Percentiles rank a stretch among this genome's conserved stretches.
Conservation (phyloP, 78 protist genomes). For the Polysphondylium violaceum region DNA sequence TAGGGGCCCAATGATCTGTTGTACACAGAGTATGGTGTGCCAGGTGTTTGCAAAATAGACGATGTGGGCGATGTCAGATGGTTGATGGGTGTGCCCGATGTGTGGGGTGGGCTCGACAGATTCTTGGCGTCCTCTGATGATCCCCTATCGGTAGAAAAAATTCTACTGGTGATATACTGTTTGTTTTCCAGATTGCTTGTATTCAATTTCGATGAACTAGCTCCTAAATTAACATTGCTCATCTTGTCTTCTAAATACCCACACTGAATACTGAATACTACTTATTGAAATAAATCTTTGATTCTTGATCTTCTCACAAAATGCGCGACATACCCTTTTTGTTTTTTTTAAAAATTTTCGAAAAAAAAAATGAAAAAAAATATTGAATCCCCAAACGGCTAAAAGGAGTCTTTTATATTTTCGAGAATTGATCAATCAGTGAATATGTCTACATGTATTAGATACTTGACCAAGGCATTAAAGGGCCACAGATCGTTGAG, state of each 20-base stretch:
- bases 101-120: constrained; percentile 18
- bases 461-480: too few relatives aligned
- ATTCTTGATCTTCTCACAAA: too few relatives aligned
- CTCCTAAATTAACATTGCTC: not conserved
- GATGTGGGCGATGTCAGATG: not conserved
- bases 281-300: too few relatives aligned
- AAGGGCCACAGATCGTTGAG: too few relatives aligned
- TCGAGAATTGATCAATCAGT: too few relatives aligned
- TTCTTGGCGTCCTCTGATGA: not conserved
- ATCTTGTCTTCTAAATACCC: not conserved
- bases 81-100: not conserved
- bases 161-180: constrained; percentile 16
- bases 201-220: constrained; percentile 23
- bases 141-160: not conserved
- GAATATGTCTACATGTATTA: too few relatives aligned
- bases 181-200: not conserved
- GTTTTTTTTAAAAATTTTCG: too few relatives aligned
- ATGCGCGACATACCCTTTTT: too few relatives aligned
- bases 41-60: not conserved
- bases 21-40: constrained; percentile 9
- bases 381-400: too few relatives aligned
- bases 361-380: too few relatives aligned
- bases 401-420: too few relatives aligned
- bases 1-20: not conserved
- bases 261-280: too few relatives aligned